phyloP scores from a whole-genome alignment of 1,284 basidiomycete species.

The Pseudozyma thailandica region DNA sequence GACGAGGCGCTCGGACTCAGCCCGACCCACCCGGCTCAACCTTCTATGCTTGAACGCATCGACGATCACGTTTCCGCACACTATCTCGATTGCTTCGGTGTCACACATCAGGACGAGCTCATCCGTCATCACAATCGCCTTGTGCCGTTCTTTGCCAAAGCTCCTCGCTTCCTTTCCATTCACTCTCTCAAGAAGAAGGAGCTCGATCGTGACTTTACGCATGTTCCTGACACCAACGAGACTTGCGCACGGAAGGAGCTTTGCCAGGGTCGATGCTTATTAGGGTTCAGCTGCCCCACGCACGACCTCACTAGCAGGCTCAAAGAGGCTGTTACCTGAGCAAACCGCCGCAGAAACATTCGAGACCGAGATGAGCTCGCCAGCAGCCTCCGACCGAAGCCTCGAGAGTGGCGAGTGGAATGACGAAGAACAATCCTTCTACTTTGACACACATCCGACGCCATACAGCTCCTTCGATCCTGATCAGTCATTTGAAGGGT shows the following conservation, averaged over 20 bases:
- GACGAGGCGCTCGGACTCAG: slow-evolving; percentile 21
- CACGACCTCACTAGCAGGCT: slow-evolving; percentile 3
- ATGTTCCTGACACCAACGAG: slow-evolving; percentile 20
- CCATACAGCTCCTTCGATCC: slow-evolving; percentile 32
- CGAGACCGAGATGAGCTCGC: slow-evolving; percentile 15
- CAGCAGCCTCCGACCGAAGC: slow-evolving; percentile 13
- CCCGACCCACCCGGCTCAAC: slow-evolving; percentile 1
- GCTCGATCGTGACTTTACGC: slow-evolving; percentile 36
- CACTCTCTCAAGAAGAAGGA: slow-evolving; percentile 42
- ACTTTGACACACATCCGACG: slow-evolving; percentile 28
- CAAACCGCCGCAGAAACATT: no score
- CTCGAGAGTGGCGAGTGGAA: slow-evolving; percentile 37
- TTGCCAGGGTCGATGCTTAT: slow-evolving; percentile 37
- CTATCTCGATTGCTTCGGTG: slow-evolving; percentile 36
- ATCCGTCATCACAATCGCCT: slow-evolving; percentile 21
- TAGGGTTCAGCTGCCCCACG: slow-evolving; percentile 30
- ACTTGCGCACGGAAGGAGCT: slow-evolving; percentile 32
- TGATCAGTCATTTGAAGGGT: slow-evolving; percentile 37
- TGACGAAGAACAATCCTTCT: slow-evolving; percentile 24
- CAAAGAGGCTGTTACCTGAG: not conserved
- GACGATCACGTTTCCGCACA: slow-evolving; percentile 22
- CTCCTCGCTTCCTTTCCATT: slow-evolving; percentile 43
- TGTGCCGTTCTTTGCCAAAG: slow-evolving; percentile 29
- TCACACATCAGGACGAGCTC: slow-evolving; percentile 28
- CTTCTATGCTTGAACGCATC: slow-evolving; percentile 13